A percentile compares a stretch with the other conserved stretches of the same genome.
Evolutionary conservation across 768 basidiomycete species (phyloP).

Genomic region (Leccinellum rugosiceps): DNA sequence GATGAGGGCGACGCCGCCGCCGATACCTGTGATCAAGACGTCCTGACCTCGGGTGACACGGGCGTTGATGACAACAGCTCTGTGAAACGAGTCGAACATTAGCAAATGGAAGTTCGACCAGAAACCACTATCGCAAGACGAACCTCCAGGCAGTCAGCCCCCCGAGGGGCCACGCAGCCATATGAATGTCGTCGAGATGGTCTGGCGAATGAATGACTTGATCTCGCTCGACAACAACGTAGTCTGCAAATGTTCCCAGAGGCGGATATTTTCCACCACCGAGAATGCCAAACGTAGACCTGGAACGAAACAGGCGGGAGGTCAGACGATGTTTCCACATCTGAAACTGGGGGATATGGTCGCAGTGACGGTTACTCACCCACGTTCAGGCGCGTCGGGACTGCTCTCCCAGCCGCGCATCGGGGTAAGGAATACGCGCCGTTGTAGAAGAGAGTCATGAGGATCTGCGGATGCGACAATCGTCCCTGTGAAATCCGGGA

Average conservation of each 20-base stretch:
- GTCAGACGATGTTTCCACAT: background rate
- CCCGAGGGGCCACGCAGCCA: constrained; percentile 74
- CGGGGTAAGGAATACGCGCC: constrained; percentile 73
- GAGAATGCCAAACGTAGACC: constrained; percentile 57
- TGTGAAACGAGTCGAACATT: constrained; percentile 21
- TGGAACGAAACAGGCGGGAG: background rate
- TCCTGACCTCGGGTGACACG: constrained; percentile 60
- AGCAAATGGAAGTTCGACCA: background rate
- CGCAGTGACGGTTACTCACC: constrained; percentile 38
- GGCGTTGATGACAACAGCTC: constrained; percentile 66
- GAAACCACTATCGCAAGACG: constrained; percentile 9
- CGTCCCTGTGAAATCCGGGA: constrained; percentile 41
- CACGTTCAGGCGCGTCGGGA: constrained; percentile 62
- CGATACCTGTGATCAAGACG: constrained; percentile 78
- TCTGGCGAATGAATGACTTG: constrained; percentile 63
- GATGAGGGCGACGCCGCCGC: constrained; percentile 79
- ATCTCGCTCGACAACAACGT: constrained; percentile 68
- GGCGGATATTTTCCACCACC: constrained; percentile 54
- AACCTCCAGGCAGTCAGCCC: constrained; percentile 86
- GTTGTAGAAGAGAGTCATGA: constrained; percentile 54
- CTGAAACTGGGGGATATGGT: background rate
- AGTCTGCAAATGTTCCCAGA: constrained; percentile 74
- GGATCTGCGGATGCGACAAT: constrained; percentile 56
- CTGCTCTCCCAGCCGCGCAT: constrained; percentile 72
- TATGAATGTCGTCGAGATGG: constrained; percentile 65